Evolutionary conservation across 2,329 filamentous ascomycete species (phyloP).

Genomic region (Colletotrichum tabaci): DNA sequence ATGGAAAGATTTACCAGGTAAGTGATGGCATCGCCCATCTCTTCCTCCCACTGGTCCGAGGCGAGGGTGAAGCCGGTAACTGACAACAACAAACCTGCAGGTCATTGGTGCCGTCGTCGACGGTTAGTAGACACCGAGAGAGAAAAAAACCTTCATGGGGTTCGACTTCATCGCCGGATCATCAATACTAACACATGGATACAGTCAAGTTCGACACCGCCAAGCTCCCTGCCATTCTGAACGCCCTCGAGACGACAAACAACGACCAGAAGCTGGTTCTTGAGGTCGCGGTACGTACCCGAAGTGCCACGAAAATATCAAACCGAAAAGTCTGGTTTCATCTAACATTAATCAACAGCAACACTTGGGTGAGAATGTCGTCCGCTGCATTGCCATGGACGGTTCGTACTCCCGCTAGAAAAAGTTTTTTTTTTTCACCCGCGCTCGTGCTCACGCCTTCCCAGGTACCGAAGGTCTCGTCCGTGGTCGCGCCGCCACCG

Average conservation of each 20-base stretch:
- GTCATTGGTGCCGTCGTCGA: constrained; percentile 99
- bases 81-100: constrained; percentile 76
- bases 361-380: constrained; percentile 99
- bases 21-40: constrained; percentile 47
- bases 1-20: constrained; percentile 80
- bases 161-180: constrained; percentile 16
- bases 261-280: constrained; percentile 94
- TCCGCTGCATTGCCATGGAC: constrained; percentile 99
- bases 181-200: constrained; percentile 28
- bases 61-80: constrained; percentile 41
- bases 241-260: constrained; percentile 93
- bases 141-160: constrained; percentile 26
- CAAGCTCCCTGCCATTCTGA: constrained; percentile 96
- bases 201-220: constrained; percentile 97
- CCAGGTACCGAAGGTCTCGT: constrained; percentile 99
- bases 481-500: constrained; percentile 86
- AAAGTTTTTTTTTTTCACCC: constrained; percentile 43
- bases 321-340: constrained; percentile 17
- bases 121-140: constrained; percentile 74
- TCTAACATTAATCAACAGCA: constrained; percentile 75
- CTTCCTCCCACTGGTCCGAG: constrained; percentile 31
- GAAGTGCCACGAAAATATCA: constrained; percentile 19
- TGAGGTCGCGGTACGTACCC: constrained; percentile 87
- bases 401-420: constrained; percentile 71
- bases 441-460: constrained; percentile 40